Conservation (phyloP, 768 basidiomycete genomes). For the Lactifluus echinatus region DNA sequence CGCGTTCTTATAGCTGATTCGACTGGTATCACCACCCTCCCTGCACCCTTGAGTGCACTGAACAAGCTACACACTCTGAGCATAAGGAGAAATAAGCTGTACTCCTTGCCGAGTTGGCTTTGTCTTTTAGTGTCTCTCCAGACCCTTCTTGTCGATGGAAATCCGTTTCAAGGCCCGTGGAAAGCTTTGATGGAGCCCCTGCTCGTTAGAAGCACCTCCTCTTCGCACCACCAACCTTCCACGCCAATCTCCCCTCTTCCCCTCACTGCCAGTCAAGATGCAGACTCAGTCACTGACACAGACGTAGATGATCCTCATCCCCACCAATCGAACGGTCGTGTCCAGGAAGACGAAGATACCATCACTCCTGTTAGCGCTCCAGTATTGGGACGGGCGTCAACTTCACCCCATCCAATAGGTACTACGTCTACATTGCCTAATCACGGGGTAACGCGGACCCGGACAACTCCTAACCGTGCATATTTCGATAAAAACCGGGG, state of each 20-base stretch:
- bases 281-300: constrained; percentile 39
- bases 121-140: constrained; percentile 80
- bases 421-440: constrained; percentile 21
- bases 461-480: constrained; percentile 58
- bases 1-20: constrained; percentile 90
- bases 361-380: constrained; percentile 58
- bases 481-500: constrained; percentile 28
- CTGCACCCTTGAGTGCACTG: constrained; percentile 62
- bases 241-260: constrained; percentile 50
- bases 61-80: constrained; percentile 84
- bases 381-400: constrained; percentile 42
- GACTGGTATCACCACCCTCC: constrained; percentile 72
- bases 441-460: constrained; percentile 44
- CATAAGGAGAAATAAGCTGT: constrained; percentile 79
- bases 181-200: constrained; percentile 82
- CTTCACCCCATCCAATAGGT: constrained; percentile 35
- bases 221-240: constrained; percentile 56
- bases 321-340: constrained; percentile 28
- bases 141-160: constrained; percentile 85
- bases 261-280: constrained; percentile 40
- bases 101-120: constrained; percentile 90
- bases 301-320: constrained; percentile 45
- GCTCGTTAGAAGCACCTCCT: constrained; percentile 51
- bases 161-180: constrained; percentile 94
- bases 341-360: constrained; percentile 67